These are phyloP conservation scores for Penicillium soppii DNA, from an alignment of 495 filamentous ascomycete species.

Conservation along the genomic window DNA sequence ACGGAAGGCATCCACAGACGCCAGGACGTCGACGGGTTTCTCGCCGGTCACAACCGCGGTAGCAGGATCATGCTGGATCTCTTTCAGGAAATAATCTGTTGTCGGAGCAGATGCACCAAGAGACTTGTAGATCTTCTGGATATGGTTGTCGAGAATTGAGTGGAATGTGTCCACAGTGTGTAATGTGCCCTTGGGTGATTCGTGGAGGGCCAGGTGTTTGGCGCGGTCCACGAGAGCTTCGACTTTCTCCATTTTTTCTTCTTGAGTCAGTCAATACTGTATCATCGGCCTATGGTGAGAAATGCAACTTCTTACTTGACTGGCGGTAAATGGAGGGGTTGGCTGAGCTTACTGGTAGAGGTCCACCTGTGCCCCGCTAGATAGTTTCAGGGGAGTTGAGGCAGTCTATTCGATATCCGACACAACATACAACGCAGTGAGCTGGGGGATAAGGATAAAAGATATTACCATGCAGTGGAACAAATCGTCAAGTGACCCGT, in stretches of 20 bases:
- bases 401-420: too few species aligned
- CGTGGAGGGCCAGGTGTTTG: conserved; percentile 16
- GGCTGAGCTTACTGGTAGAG: neutral
- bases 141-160: conserved; percentile 24
- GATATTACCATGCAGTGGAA: neutral
- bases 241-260: conserved; percentile 16
- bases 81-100: conserved; percentile 20
- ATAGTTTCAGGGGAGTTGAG: neutral
- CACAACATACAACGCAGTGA: too few species aligned
- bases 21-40: conserved; percentile 18
- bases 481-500: conserved; percentile 5
- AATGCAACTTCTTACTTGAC: too few species aligned
- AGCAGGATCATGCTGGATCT: conserved; percentile 26
- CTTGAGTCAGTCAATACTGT: neutral
- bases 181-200: neutral
- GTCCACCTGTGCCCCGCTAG: neutral
- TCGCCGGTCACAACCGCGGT: neutral
- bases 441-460: neutral
- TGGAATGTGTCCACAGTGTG: conserved; percentile 26
- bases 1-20: conserved; percentile 51
- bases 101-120: conserved; percentile 11
- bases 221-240: conserved; percentile 22
- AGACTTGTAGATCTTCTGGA: conserved; percentile 34
- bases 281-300: neutral
- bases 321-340: too few species aligned